phyloP scores from a whole-genome alignment of 2,329 filamentous ascomycete genomes.

The Paramyrothecium sp. region DNA sequence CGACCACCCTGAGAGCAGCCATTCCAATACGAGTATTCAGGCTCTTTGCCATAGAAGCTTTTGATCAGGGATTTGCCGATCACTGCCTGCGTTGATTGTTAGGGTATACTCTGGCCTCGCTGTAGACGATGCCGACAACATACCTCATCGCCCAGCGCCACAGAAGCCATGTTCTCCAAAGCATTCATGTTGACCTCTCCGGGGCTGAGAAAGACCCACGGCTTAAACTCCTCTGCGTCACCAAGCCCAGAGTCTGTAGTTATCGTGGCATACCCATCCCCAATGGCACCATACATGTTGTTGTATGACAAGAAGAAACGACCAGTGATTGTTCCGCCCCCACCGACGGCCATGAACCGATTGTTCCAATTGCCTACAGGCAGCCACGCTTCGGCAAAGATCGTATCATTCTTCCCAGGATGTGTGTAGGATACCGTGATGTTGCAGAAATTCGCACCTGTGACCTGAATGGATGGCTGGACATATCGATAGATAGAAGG shows the following conservation, averaged over 20 bases:
- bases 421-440: not conserved
- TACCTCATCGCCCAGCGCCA: not conserved
- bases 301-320: not conserved
- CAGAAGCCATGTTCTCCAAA: not conserved
- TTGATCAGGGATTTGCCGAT: conserved; percentile 39
- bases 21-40: conserved; percentile 43
- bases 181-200: not conserved
- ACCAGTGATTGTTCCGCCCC: not conserved
- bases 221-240: not conserved
- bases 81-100: conserved; percentile 21
- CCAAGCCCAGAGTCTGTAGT: not conserved
- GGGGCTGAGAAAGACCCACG: not conserved
- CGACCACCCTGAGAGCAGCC: conserved; percentile 55
- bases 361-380: not conserved
- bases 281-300: not conserved
- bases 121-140: not conserved
- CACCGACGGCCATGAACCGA: not conserved
- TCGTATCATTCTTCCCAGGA: not conserved
- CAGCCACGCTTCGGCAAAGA: not conserved
- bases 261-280: not conserved
- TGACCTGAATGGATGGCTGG: not conserved
- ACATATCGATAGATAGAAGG: not conserved
- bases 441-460: not conserved
- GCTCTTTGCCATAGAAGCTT: conserved; percentile 34
- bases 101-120: not conserved